These are phyloP conservation scores for Leccinum truebloodii DNA, from an alignment of 768 basidiomycete genomes.

Conservation along the genomic window DNA sequence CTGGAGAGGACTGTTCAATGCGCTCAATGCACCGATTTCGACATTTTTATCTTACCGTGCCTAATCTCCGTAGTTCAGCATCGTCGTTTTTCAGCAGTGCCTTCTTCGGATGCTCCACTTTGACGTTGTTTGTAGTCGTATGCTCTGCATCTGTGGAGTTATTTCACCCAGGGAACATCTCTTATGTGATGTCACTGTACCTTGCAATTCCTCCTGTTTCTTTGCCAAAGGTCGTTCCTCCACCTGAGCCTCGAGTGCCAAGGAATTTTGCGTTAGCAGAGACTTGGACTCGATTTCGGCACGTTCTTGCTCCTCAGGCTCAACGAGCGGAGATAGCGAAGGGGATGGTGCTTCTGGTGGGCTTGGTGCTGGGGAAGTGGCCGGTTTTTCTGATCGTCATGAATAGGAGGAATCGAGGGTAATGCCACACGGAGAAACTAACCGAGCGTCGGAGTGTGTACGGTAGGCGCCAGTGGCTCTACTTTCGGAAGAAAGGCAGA, in stretches of 20 bases:
- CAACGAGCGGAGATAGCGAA: constrained; percentile 13
- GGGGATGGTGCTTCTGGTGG: constrained; percentile 11
- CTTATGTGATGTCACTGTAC: constrained; percentile 34
- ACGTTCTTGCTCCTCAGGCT: constrained; percentile 43
- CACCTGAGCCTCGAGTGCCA: constrained; percentile 80
- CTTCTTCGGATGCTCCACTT: constrained; percentile 56
- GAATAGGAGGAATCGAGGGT: background rate
- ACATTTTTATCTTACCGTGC: constrained; percentile 49
- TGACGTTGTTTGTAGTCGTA: constrained; percentile 23
- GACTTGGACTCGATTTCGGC: constrained; percentile 51
- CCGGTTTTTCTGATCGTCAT: constrained; percentile 23
- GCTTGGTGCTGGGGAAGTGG: constrained; percentile 19
- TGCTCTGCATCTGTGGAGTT: constrained; percentile 13
- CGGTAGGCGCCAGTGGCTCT: constrained; percentile 42
- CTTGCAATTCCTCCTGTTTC: constrained; percentile 77
- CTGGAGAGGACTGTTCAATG: constrained; percentile 39
- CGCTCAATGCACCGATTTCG: background rate
- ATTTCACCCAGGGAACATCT: background rate
- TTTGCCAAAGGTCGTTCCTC: constrained; percentile 87
- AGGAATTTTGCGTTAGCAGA: constrained; percentile 67
- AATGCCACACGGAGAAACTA: constrained; percentile 9
- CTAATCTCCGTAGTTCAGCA: constrained; percentile 75
- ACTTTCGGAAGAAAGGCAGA: constrained; percentile 88
- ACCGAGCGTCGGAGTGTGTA: constrained; percentile 26
- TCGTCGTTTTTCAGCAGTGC: constrained; percentile 89